A percentile compares a stretch with the other conserved stretches of the same genome.
Conservation (phyloP, 169 alveolate species). For the Theileria parva region DNA sequence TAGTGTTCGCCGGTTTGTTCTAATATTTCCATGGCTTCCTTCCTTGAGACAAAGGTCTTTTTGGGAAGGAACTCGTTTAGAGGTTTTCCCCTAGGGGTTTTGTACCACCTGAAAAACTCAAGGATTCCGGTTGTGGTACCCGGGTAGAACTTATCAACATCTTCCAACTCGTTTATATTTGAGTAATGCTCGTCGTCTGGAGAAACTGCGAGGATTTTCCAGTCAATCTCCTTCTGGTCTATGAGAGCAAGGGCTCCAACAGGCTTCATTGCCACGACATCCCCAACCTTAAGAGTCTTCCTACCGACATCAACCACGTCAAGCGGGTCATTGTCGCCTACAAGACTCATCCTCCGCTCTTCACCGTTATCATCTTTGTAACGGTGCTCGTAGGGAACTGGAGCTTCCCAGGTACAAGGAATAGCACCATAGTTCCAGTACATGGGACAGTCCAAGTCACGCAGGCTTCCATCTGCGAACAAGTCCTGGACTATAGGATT, state of each 20-base stretch:
- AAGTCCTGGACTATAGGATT: constrained; percentile 75
- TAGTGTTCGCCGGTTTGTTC: constrained; percentile 48
- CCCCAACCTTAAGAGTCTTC: constrained; percentile 67
- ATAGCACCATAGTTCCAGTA: constrained; percentile 90
- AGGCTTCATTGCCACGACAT: constrained; percentile 75
- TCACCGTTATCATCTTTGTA: constrained; percentile 29
- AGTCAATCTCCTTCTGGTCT: constrained; percentile 90
- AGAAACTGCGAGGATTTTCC: constrained; percentile 85
- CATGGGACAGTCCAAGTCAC: constrained; percentile 81
- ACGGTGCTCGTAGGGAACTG: constrained; percentile 56
- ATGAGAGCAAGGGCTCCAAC: constrained; percentile 89
- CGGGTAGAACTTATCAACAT: constrained; percentile 71
- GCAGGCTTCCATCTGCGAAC: constrained; percentile 65
- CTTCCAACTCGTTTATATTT: constrained; percentile 67
- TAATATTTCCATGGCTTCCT: constrained; percentile 50
- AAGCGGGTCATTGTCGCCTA: constrained; percentile 92
- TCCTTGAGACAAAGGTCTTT: constrained; percentile 39
- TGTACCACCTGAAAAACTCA: constrained; percentile 67
- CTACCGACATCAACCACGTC: constrained; percentile 85
- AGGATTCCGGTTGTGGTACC: constrained; percentile 69
- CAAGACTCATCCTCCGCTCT: constrained; percentile 21
- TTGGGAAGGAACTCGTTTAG: constrained; percentile 51
- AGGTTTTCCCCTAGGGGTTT: constrained; percentile 68
- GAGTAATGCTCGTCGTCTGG: constrained; percentile 71
- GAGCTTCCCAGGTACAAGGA: constrained; percentile 93